Evolutionary conservation across 441 rosid species (phyloP).

Genomic region (Cnidoscolus chayamansa): DNA sequence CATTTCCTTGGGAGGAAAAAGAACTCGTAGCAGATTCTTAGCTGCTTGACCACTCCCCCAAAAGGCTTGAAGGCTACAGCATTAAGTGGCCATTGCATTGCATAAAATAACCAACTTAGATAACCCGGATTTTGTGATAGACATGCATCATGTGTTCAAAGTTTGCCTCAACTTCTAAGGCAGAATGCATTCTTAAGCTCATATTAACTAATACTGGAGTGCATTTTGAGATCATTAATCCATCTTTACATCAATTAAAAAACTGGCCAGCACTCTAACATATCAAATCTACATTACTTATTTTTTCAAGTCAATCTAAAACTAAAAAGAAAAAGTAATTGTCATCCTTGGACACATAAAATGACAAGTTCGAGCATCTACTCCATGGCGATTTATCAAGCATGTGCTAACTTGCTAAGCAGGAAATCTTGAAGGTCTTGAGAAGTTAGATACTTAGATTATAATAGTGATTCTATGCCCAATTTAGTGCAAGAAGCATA

Average conservation of each 20-base stretch:
- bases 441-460: not conserved
- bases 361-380: not conserved
- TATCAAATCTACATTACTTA: not conserved
- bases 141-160: not conserved
- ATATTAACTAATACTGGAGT: not conserved
- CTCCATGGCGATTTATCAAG: slow-evolving; percentile 4
- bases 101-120: not conserved
- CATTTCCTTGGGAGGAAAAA: not conserved
- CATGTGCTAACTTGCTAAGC: not conserved
- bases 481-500: not conserved
- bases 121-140: not conserved
- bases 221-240: not conserved
- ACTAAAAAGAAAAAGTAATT: not conserved
- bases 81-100: not conserved
- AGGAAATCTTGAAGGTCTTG: not conserved
- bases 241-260: not conserved
- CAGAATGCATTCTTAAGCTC: not conserved
- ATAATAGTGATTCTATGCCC: not conserved
- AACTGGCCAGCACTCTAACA: not conserved
- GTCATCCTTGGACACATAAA: not conserved
- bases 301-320: too few relatives aligned
- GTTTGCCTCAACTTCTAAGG: not conserved
- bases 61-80: too few relatives aligned
- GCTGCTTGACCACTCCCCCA: not conserved
- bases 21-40: not conserved